Evolutionary conservation across 441 rosid species (phyloP), one percentile per base, ranked within the genome.

Genomic region (Pelargonium australe): DNA sequence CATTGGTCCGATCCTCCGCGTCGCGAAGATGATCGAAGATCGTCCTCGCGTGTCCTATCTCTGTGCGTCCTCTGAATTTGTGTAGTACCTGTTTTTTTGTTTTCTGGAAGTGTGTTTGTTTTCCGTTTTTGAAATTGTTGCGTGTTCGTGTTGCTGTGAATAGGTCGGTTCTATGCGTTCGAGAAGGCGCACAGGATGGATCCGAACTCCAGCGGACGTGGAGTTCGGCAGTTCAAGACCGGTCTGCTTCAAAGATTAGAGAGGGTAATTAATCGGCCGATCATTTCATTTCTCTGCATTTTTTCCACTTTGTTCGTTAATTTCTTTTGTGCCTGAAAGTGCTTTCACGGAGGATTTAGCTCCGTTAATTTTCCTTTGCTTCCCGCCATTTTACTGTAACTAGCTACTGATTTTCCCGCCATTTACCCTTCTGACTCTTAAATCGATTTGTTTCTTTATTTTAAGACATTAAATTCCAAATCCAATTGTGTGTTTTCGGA

Each of bases 1-100:
- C 83, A 88, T 95, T 66, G 89, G 89, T 63, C 96, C 97, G n/a
- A 85, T 95, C 69, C 96, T 95, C 63, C 98, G 97, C 68, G 81
- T 90, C 47, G 98, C 99, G 64, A 84, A 81, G 5, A 97, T 90
- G 85, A 90, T 95, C 79, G 89, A 90, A 73, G 98, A 95, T 77
- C 98, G 97, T 14, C 98, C 99, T 76, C 97, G 99, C 28, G 98
- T 92, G n/a, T 90, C 98, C 62, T 95, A 90, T 74, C 96, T 92
- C 70, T 95, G 98, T 95, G 80, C 67, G 85, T 70, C 34, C 28
- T 16, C 13, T 44, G 2, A 2, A 37, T 37, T 6, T 37, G 41
- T 37, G 41, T 37, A 37, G 41, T 37, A 37, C 7, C 8, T 5
- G 41, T 0, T 57, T 57, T 41, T 19, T 31, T 40, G 0, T 74